A percentile compares a stretch with the other conserved stretches of the same genome.
phyloP scores from a whole-genome alignment of 2,329 filamentous ascomycete genomes.

The Fusarium napiforme region DNA sequence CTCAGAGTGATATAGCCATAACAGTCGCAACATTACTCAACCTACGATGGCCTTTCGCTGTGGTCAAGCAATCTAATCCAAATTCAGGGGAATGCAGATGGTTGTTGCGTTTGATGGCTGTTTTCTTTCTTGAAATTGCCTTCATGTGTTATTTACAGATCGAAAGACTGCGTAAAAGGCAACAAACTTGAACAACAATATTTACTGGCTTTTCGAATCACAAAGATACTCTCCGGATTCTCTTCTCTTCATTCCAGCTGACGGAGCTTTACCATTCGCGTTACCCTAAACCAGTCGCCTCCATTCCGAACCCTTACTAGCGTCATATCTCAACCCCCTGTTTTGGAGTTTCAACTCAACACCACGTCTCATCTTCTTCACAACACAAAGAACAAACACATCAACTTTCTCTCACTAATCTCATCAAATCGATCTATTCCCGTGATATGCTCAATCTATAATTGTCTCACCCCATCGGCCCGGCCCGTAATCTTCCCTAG shows the following conservation, averaged over 20 bases:
- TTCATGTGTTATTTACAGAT: too few species aligned
- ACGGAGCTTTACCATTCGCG: constrained; percentile 7
- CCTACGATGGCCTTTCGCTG: too few species aligned
- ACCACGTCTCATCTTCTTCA: constrained; percentile 35
- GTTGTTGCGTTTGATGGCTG: too few species aligned
- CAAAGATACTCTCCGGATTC: fast-evolving
- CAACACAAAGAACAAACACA: not conserved
- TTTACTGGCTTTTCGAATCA: not conserved
- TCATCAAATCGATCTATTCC: not conserved
- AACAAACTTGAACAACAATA: not conserved
- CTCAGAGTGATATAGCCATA: too few species aligned
- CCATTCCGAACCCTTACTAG: constrained; percentile 37
- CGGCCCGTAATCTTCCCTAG: not conserved
- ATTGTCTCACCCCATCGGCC: not conserved
- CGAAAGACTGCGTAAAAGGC: not conserved
- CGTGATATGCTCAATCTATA: not conserved
- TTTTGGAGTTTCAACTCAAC: constrained; percentile 34
- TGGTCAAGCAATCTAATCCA: too few species aligned
- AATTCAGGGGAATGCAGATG: too few species aligned
- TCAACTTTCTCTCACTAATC: not conserved
- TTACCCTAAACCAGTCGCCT: constrained; percentile 15
- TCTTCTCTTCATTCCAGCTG: not conserved
- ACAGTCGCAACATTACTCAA: too few species aligned
- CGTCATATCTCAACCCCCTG: constrained; percentile 5
- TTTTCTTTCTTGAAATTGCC: too few species aligned